These are phyloP conservation scores for Henckelia pumila DNA, from an alignment of 257 asterid genomes.

Conservation along the genomic window DNA sequence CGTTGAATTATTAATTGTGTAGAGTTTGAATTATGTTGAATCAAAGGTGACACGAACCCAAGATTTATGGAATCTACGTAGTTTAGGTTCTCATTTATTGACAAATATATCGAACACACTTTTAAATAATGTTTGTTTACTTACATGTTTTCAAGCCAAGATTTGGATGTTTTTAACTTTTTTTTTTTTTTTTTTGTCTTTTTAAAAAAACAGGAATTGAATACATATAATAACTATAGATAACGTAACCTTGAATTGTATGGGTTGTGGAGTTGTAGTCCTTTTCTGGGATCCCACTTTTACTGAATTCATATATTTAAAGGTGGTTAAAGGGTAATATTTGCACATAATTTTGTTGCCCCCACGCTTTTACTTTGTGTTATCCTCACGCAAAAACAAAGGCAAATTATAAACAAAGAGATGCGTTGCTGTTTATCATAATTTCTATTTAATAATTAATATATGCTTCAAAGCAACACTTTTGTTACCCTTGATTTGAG, in stretches of 20 bases:
- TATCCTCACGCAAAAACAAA: conserved; percentile 28
- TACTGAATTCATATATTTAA: conserved; percentile 3
- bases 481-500: conserved; percentile 22
- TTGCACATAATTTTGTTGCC: conserved; percentile 58
- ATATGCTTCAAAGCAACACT: conserved; percentile 21
- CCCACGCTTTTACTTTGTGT: conserved; percentile 53
- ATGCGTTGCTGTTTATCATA: conserved; percentile 12
- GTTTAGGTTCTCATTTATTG: not conserved
- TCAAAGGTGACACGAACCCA: too few species aligned
- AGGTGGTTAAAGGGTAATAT: conserved; percentile 32
- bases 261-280: too few species aligned
- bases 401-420: not conserved
- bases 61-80: not conserved
- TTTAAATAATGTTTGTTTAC: too few species aligned
- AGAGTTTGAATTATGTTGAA: not conserved
- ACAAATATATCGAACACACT: not conserved
- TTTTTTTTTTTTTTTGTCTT: too few species aligned
- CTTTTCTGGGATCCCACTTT: conserved; percentile 43
- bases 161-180: too few species aligned
- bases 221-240: too few species aligned
- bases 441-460: conserved; percentile 12
- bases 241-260: not conserved
- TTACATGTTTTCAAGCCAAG: too few species aligned
- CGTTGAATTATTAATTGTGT: not conserved
- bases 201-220: too few species aligned